Evolutionary conservation across 2,329 filamentous ascomycete genomes (phyloP).

Genomic region (Fusarium pininemorale): DNA sequence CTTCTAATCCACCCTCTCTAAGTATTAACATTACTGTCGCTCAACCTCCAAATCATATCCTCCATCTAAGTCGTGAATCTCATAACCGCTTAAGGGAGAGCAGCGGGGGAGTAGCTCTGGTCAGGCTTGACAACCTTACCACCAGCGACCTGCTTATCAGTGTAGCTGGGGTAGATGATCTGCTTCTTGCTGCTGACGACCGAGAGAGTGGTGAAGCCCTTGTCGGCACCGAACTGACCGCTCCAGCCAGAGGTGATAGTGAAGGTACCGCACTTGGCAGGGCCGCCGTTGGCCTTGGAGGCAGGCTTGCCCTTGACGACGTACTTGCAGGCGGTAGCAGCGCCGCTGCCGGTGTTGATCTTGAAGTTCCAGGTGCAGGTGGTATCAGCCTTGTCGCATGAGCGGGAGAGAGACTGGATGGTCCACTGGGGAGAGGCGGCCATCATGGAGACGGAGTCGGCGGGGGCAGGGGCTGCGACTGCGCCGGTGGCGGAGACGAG

Average conservation of each 20-base stretch:
- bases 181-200: slow-evolving; percentile 53
- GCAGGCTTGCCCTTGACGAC: slow-evolving; percentile 47
- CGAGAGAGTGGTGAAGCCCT: slow-evolving; percentile 63
- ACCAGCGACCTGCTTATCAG: slow-evolving; percentile 56
- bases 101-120: slow-evolving; percentile 53
- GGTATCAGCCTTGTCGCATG: slow-evolving; percentile 50
- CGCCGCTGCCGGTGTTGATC: slow-evolving; percentile 55
- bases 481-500: slow-evolving; percentile 45
- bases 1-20: neutral
- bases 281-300: slow-evolving; percentile 50
- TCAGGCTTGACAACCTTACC: slow-evolving; percentile 59
- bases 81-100: slow-evolving; percentile 18
- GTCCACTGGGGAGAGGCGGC: slow-evolving; percentile 52
- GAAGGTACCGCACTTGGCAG: slow-evolving; percentile 57
- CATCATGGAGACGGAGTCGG: slow-evolving; percentile 51
- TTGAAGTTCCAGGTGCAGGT: slow-evolving; percentile 56
- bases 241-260: slow-evolving; percentile 64
- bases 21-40: neutral
- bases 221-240: slow-evolving; percentile 60
- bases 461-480: slow-evolving; percentile 47
- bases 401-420: slow-evolving; percentile 51
- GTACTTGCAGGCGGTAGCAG: slow-evolving; percentile 42
- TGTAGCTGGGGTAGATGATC: slow-evolving; percentile 63
- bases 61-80: neutral
- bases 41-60: neutral